Base-by-base conservation (phyloP, 1,284 basidiomycete genomes). In the Heliocybe sulcata region DNA sequence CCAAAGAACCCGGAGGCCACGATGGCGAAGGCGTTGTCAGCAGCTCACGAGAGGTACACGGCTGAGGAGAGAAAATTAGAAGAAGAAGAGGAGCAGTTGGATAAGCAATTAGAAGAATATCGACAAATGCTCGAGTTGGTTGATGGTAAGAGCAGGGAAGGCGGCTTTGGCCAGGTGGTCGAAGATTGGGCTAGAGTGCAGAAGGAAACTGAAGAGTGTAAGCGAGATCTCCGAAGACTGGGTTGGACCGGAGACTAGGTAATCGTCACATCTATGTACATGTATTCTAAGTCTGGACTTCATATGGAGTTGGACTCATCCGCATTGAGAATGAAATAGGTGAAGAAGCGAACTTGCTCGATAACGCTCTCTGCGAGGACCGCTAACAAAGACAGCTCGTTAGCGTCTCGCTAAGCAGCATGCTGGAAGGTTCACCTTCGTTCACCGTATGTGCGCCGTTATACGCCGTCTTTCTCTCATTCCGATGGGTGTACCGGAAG, bases 371-470 rank as follows among this genome's bases (percentile, higher is more conserved):
- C 72, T 3, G 53, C 72, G 63, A 55, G 64, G 69, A 77, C 49
- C 45, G 68, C 69, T 72, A 8, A 12, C 16, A 6, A 49, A 23
- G 10, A 20, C 11, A 49, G 22, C 4, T 4, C 6, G 22, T 26
- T 4, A 25, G 47, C 23, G 47, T 31, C 29, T n/a, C n/a, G n/a
- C 29, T 31, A 8, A 49, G 23, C 22, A 23, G 14, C 4, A 49
- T 25, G 47, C 9, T 12, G 27, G 25, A 8, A 11, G 12, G 16
- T 25, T 16, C 16, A 49, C 47, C 22, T 49, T 49, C 47, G 27
- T 49, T 49, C 12, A 77, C 67, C 0, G 88, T 88, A 65, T 90
- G 89, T 25, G 83, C 72, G 2, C 77, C 77, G 50, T 71, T 71
- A 67, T 65, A 51, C 47, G 64, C 69, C 11, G 65, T 63, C 57